Evolutionary conservation across 768 basidiomycete genomes (phyloP), one percentile per base, ranked within the genome.

Genomic region (Auriculariales sp.): DNA sequence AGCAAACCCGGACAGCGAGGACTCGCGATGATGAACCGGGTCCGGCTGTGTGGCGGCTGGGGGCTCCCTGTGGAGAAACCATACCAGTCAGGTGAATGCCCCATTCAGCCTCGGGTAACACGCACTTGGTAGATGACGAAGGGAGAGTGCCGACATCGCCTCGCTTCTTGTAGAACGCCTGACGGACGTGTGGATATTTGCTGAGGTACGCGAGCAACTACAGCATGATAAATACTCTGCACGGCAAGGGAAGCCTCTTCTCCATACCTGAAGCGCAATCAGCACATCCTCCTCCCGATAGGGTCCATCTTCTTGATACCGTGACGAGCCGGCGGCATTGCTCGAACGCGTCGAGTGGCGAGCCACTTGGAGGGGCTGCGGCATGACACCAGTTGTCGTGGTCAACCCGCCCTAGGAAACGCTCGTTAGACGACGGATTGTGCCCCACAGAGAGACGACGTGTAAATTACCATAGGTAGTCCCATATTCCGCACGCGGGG

Each of bases 181-280:
- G 83, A 9, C 95, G 73, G 3, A 98, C 94, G 62, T 98, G 94
- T 1, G 95, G 92, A 61, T 99, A 98, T 64, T 99, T 98, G 67
- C 85, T 90, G 15, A 98, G 72, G 61, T 99, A 98, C 3, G 95
- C 95, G 1, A 99, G 74, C 2, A 98, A 79, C 62, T 99, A 94
- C 11, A n/a, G n/a, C n/a, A n/a, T n/a, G n/a, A n/a, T n/a, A n/a
- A n/a, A n/a, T n/a, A n/a, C n/a, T n/a, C n/a, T n/a, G n/a, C n/a
- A n/a, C n/a, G n/a, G n/a, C n/a, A n/a, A n/a, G n/a, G n/a, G n/a
- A n/a, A n/a, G n/a, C n/a, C n/a, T n/a, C n/a, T n/a, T n/a, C n/a
- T n/a, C n/a, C n/a, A n/a, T n/a, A n/a, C n/a, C n/a, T n/a, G n/a
- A n/a, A 99, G 67, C 17, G 83, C 79, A 7, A 93, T 75, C 2